Percentiles rank a stretch among this genome's conserved stretches.
Conservation (phyloP, 148 eudicot species). For the Spergularia bocconei region DNA sequence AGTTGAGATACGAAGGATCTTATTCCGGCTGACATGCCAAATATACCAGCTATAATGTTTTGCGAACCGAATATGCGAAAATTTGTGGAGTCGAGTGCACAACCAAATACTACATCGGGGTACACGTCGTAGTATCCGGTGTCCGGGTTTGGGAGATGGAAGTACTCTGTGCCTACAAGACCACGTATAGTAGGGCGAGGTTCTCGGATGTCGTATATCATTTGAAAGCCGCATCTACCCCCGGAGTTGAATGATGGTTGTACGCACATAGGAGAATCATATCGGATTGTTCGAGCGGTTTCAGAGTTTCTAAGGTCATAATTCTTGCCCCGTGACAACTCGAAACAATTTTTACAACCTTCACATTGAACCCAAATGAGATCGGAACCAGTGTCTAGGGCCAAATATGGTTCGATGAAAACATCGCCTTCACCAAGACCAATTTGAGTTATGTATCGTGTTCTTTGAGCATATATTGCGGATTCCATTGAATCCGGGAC, state of each 20-base stretch:
- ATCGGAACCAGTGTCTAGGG: slow-evolving; percentile 18
- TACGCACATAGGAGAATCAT: neutral
- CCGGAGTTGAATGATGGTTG: neutral
- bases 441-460: neutral
- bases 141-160: neutral
- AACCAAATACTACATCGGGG: slow-evolving; percentile 5
- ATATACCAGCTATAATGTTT: slow-evolving; percentile 8
- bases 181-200: neutral
- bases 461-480: neutral
- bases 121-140: neutral
- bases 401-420: neutral
- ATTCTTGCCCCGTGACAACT: neutral
- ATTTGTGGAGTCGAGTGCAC: neutral
- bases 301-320: neutral
- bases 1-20: slow-evolving; percentile 19
- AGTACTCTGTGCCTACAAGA: neutral
- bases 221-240: neutral
- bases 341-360: slow-evolving; percentile 15
- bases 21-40: neutral
- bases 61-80: neutral
- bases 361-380: slow-evolving; percentile 20
- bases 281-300: neutral
- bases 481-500: neutral
- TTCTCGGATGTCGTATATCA: neutral
- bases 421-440: neutral